Percentiles rank a stretch among this genome's conserved stretches.
These are phyloP conservation scores for Cutaneotrichosporon sp. DNA, from an alignment of 1,284 basidiomycete genomes.

Conservation along the genomic window DNA sequence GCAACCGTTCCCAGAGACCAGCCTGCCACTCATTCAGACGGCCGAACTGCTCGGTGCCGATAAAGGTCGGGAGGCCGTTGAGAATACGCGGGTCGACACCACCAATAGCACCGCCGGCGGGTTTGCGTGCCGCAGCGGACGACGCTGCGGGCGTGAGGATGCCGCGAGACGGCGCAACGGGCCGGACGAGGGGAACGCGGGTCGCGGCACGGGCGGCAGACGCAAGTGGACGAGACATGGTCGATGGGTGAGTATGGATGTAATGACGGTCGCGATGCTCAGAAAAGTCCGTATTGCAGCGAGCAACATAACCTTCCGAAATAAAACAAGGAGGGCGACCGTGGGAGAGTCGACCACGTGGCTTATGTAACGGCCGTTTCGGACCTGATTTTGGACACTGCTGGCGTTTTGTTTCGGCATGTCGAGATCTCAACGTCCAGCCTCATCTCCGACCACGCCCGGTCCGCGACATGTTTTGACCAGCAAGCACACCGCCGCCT, in stretches of 20 bases:
- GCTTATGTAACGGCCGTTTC: background rate
- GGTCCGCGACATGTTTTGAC: constrained; percentile 4
- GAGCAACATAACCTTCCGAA: background rate
- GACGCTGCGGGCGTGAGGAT: constrained; percentile 1
- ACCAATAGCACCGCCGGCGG: constrained; percentile 9
- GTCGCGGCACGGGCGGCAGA: constrained; percentile 4
- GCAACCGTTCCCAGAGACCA: constrained; percentile 43
- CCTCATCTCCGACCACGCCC: background rate
- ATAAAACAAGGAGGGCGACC: background rate
- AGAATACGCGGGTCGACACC: constrained; percentile 38
- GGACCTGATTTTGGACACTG: background rate
- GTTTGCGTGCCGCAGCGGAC: background rate
- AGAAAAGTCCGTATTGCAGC: constrained; percentile 6
- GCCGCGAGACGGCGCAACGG: background rate
- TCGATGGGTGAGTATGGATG: background rate
- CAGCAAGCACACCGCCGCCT: too few species aligned
- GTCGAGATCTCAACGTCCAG: too few species aligned
- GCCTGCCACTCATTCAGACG: constrained; percentile 42
- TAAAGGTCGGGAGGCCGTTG: constrained; percentile 23
- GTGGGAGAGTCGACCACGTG: constrained; percentile 8
- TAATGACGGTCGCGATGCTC: background rate
- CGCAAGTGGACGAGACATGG: constrained; percentile 12
- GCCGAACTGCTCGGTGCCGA: constrained; percentile 33
- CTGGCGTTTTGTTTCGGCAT: too few species aligned
- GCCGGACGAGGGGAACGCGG: background rate